phyloP scores from a whole-genome alignment of 2,329 filamentous ascomycete species.

The Pezicula neosporulosa region DNA sequence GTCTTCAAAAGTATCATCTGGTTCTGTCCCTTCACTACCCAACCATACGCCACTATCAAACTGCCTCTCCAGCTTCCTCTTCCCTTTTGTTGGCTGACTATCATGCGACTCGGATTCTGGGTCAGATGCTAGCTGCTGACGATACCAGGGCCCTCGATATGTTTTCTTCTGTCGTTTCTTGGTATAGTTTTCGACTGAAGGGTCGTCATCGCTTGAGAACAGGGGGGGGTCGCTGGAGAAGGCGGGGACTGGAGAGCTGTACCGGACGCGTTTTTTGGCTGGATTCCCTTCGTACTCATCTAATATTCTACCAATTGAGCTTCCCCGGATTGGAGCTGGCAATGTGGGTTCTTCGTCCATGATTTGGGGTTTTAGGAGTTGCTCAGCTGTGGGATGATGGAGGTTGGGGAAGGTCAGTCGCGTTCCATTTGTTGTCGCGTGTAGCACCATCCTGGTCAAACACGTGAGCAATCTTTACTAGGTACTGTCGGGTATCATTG shows the following conservation, averaged over 20 bases:
- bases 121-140: conserved; percentile 45
- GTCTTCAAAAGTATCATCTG: conserved; percentile 31
- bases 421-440: too few species aligned
- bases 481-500: too few species aligned
- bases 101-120: conserved; percentile 7
- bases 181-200: conserved; percentile 61
- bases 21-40: conserved; percentile 53
- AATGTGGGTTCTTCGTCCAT: conserved; percentile 29
- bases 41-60: conserved; percentile 69
- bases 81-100: conserved; percentile 26
- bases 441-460: too few species aligned
- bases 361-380: background rate
- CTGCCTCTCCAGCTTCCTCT: conserved; percentile 54
- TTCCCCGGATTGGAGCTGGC: conserved; percentile 25
- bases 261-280: conserved; percentile 37
- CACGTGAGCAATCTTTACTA: too few species aligned
- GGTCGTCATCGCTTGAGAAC: conserved; percentile 72
- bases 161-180: conserved; percentile 56
- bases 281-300: conserved; percentile 12
- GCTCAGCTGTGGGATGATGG: background rate
- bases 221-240: conserved; percentile 67
- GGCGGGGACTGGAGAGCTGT: conserved; percentile 32
- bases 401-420: too few species aligned
- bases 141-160: conserved; percentile 66
- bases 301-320: conserved; percentile 8